phyloP scores from a whole-genome alignment of 768 basidiomycete genomes.

The Lactarius hatsudake region DNA sequence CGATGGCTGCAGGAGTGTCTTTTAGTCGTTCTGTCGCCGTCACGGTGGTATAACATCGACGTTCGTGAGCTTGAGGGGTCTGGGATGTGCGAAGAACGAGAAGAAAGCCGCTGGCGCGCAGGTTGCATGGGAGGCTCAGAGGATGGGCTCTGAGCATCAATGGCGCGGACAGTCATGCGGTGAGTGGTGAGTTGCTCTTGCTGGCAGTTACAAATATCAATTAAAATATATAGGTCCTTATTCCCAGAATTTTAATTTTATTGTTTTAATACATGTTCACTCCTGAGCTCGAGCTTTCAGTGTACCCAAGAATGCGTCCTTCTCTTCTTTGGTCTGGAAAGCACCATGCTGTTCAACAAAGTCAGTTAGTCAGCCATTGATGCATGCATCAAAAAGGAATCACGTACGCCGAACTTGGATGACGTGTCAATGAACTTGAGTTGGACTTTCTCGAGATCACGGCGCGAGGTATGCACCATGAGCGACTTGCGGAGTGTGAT shows the following conservation, averaged over 20 bases:
- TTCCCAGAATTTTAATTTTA: neutral
- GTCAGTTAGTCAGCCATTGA: conserved; percentile 11
- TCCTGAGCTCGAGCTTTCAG: conserved; percentile 80
- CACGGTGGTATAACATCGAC: neutral
- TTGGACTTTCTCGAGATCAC: conserved; percentile 95
- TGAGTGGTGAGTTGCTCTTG: too few species aligned
- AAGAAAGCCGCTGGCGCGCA: conserved; percentile 35
- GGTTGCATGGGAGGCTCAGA: conserved; percentile 57
- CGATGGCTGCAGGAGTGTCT: conserved; percentile 10
- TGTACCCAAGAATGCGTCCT: conserved; percentile 89
- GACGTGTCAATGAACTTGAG: conserved; percentile 99
- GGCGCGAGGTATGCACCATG: conserved; percentile 92
- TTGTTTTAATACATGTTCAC: conserved; percentile 41
- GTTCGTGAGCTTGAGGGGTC: neutral
- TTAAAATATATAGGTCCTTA: neutral
- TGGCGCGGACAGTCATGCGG: conserved; percentile 64
- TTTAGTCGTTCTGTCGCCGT: neutral
- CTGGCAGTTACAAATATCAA: neutral
- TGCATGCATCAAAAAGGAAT: neutral
- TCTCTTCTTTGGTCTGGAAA: conserved; percentile 97
- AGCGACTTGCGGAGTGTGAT: conserved; percentile 96
- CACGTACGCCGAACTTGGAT: conserved; percentile 90
- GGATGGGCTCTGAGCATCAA: conserved; percentile 86
- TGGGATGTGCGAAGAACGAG: conserved; percentile 11
- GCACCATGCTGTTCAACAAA: conserved; percentile 68